Conservation (phyloP, 2,329 filamentous ascomycete genomes). For the Ceratocystis eucalypticola region DNA sequence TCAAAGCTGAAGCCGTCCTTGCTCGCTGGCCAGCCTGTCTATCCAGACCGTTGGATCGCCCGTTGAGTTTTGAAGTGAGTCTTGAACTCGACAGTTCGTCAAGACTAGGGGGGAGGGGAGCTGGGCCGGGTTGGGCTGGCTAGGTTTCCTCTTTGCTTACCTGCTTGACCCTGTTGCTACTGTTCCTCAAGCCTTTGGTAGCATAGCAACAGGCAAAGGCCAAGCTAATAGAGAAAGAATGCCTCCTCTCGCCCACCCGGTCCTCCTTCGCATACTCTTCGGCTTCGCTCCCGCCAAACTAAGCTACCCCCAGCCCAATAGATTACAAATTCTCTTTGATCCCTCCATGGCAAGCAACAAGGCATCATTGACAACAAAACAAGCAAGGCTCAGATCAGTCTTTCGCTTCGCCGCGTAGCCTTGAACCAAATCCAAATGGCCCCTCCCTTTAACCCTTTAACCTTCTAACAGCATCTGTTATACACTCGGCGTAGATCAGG, state of each 20-base stretch:
- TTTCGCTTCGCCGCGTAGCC: neutral
- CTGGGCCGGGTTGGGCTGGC: too few relatives aligned
- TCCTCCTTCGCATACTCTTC: neutral
- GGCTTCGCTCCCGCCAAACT: neutral
- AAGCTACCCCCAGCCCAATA: neutral
- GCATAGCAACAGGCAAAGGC: too few relatives aligned
- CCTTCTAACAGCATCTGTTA: neutral
- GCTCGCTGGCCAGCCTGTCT: neutral
- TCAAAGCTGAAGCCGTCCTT: neutral
- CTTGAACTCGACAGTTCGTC: too few relatives aligned
- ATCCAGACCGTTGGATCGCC: neutral
- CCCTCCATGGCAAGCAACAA: neutral
- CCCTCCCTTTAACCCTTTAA: neutral
- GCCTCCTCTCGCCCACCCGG: neutral
- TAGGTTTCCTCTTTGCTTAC: too few relatives aligned
- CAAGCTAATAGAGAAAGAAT: too few relatives aligned
- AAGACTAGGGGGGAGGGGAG: too few relatives aligned
- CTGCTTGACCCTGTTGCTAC: neutral
- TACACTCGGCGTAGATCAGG: neutral
- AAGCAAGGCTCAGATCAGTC: conserved; percentile 6
- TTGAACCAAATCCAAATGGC: too few relatives aligned
- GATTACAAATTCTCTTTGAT: neutral
- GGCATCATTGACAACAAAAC: neutral
- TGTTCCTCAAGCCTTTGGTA: neutral
- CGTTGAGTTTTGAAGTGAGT: too few relatives aligned